Conservation (phyloP, 108 stramenopile genomes). For the Hondaea fermentalgiana region DNA sequence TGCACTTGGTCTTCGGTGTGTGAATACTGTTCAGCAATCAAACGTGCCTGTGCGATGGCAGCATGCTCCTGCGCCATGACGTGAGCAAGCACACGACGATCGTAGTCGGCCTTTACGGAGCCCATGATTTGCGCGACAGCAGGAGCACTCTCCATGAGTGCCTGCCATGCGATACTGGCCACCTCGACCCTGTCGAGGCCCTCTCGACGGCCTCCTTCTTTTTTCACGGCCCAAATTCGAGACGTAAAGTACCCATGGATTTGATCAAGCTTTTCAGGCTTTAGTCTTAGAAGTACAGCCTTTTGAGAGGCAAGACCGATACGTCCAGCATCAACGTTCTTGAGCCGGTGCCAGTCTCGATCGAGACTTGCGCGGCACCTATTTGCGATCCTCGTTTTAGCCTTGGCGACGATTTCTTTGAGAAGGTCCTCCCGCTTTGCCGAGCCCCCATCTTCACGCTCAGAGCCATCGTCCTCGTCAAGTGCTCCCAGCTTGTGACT, state of each 20-base stretch:
- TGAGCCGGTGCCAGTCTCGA: not conserved
- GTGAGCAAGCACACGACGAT: not conserved
- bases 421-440: not conserved
- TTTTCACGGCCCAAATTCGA: not conserved
- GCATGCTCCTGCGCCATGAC: not conserved
- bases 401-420: not conserved
- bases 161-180: conserved; percentile 5
- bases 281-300: not conserved
- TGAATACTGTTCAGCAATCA: no score
- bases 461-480: no score
- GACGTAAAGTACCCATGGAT: not conserved
- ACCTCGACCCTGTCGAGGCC: not conserved
- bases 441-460: no score
- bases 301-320: not conserved
- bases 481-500: no score
- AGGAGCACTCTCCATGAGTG: not conserved
- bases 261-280: not conserved
- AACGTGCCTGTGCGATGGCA: not conserved
- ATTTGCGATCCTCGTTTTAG: not conserved
- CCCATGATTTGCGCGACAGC: not conserved
- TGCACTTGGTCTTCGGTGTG: not conserved
- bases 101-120: not conserved
- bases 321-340: not conserved
- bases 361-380: not conserved
- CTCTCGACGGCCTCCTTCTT: not conserved